Percentiles rank a stretch among this genome's conserved stretches.
Conservation (phyloP, 768 basidiomycete species). For the Russula vinacea region DNA sequence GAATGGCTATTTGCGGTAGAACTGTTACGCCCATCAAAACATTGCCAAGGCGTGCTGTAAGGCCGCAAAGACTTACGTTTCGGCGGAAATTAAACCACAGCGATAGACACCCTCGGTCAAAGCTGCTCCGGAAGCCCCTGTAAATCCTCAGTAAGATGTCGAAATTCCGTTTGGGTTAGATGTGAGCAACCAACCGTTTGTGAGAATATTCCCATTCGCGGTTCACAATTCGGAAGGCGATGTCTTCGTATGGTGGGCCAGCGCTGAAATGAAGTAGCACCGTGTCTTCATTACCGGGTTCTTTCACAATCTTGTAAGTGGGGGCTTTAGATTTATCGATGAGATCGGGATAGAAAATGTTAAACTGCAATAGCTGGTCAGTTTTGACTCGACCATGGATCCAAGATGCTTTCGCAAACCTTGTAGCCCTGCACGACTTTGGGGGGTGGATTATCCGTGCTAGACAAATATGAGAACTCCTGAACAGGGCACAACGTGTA, state of each 20-base stretch:
- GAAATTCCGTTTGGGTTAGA: neutral
- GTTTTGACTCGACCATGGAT: conserved; percentile 22
- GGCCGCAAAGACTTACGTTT: conserved; percentile 56
- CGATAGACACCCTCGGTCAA: conserved; percentile 94
- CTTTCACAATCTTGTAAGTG: conserved; percentile 92
- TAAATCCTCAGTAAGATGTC: conserved; percentile 25
- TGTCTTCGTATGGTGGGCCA: conserved; percentile 97
- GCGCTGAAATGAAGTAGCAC: conserved; percentile 91
- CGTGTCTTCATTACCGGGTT: conserved; percentile 93
- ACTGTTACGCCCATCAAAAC: conserved; percentile 39
- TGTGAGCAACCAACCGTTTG: conserved; percentile 59
- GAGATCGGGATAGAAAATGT: conserved; percentile 98
- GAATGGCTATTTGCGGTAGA: conserved; percentile 68
- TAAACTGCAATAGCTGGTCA: conserved; percentile 53
- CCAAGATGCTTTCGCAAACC: conserved; percentile 39
- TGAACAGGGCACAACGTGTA: conserved; percentile 10
- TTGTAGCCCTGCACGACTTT: conserved; percentile 99
- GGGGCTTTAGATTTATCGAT: conserved; percentile 98
- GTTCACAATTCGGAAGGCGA: conserved; percentile 96
- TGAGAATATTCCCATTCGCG: conserved; percentile 99
- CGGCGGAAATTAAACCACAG: conserved; percentile 96
- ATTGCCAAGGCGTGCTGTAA: conserved; percentile 28
- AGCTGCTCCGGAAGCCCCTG: conserved; percentile 94
- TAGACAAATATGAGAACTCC: conserved; percentile 38
- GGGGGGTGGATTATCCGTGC: conserved; percentile 97